Evolutionary conservation across 331 rosid species (phyloP).

Genomic region (Quercus lobata): DNA sequence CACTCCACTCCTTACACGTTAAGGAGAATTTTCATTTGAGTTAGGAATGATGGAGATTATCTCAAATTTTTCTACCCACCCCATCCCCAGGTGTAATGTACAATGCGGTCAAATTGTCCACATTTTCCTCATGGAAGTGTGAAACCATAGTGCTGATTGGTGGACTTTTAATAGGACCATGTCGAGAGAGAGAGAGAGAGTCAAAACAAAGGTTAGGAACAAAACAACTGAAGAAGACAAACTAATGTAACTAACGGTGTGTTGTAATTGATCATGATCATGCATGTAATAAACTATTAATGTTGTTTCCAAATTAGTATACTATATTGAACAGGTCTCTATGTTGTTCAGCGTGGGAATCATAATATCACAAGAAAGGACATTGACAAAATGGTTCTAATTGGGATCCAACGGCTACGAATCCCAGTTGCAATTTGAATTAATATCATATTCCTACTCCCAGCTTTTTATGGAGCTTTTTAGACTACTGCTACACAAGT

Average conservation of each 20-base stretch:
- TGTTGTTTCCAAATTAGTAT: background rate
- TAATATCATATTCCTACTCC: slow-evolving; percentile 19
- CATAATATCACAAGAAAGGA: slow-evolving; percentile 32
- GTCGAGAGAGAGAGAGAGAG: slow-evolving; percentile 5
- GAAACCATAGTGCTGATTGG: slow-evolving; percentile 15
- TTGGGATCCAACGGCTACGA: slow-evolving; percentile 27
- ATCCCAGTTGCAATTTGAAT: slow-evolving; percentile 16
- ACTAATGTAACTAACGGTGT: background rate
- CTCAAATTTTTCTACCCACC: too few species aligned
- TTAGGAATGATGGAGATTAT: too few species aligned
- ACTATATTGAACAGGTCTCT: background rate
- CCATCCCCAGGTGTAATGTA: too few species aligned
- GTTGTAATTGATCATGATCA: background rate
- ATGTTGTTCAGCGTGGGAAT: slow-evolving; percentile 19
- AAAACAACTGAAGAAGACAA: background rate
- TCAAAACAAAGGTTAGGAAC: background rate
- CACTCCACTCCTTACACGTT: too few species aligned
- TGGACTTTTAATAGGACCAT: slow-evolving; percentile 5
- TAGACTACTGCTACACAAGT: background rate
- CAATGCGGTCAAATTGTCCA: too few species aligned
- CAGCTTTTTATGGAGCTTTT: slow-evolving; percentile 16
- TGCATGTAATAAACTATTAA: background rate
- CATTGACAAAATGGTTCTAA: slow-evolving; percentile 27
- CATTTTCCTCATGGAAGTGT: too few species aligned
- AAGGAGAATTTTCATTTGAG: too few species aligned